Evolutionary conservation across 208 protist species (phyloP), one percentile per base, ranked within the genome.

Genomic region (Crithidia thermophila): DNA sequence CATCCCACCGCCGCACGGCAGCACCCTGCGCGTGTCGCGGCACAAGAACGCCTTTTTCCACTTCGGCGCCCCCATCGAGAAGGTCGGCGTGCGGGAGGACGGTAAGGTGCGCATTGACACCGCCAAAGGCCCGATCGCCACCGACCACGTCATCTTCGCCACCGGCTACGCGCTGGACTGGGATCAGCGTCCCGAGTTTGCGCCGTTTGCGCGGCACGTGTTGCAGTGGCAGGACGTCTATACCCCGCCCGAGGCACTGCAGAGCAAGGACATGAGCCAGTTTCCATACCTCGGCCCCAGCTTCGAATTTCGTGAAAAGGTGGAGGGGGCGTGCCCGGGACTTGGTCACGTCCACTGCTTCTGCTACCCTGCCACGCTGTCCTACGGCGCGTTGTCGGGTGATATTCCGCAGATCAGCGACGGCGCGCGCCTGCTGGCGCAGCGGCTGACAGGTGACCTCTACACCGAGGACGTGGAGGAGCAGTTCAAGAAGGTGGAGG

Each of bases 311-410:
- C 37, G 18, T 27, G 66, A 64, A 36, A 49, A 55, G 53, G 20
- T n/a, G 11, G 23, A 28, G 4, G 53, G 27, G 0, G 36, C 34
- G 21, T 71, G 52, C 55, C 34, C 53, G 0, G 65, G 33, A 16
- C 53, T 71, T 16, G 23, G 28, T 14, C 55, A 46, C 45, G 39
- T 63, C 16, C 52, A 61, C 43, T 70, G 52, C 45, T 57, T 71
- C 65, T 71, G 52, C 55, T 71, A 46, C 45, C 65, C 33, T 16
- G 65, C 65, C 0, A 62, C 65, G 21, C 31, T 62, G 8, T 71
- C 55, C 10, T 71, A 49, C 34, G 37, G 65, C n/a, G 16, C 53
- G n/a, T 21, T 72, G 1, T 64, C 56, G 7, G 56, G 40, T 3
- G 46, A 55, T 13, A 57, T 58, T 40, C 58, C 57, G 42, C 37